Evolutionary conservation across 495 filamentous ascomycete genomes (phyloP), one percentile per base, ranked within the genome.

Genomic region (Aspergillus campestris): DNA sequence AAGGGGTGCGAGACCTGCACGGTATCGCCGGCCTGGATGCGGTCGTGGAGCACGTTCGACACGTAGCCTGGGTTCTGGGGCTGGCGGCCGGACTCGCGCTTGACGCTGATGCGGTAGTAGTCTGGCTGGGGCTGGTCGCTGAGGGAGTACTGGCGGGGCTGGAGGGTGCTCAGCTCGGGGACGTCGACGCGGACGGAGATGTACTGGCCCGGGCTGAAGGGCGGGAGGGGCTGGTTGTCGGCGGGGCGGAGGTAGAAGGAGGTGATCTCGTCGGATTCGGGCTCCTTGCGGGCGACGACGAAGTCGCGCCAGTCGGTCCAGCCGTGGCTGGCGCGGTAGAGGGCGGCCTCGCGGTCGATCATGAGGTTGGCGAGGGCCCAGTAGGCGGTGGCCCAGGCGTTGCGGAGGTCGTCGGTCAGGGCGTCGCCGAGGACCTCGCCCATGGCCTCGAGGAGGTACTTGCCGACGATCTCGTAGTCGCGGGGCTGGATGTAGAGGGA

Each of bases 331-430:
- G 45, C 9, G 52, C 64, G 56, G 56, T 80, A 80, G 18, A 83
- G 54, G 48, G 75, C 60, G n/a, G 56, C 56, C 51, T 85, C 81
- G 10, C 70, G 66, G n/a, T 62, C 68, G 52, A 82, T 83, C 53
- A 83, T 71, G 46, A 83, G 68, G 50, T 79, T 71, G 14, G 81
- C 81, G 0, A 84, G 71, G 47, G 80, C 57, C 59, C 65, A 71
- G 59, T 84, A 84, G 18, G 80, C 81, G 31, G 71, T 74, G 8
- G 67, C 70, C 81, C 81, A 84, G 3, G 81, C 81, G 41, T 74
- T 73, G 36, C 65, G 68, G 34, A 84, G 74, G 5, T 74, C 73
- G 0, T 64, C 57, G 0, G 78, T 82, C 13, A 76, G 68, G 9
- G 80, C 81, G 28, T 72, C 69, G 7, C 79, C 78, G 0, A 84